These are phyloP conservation scores for Tribonema minus DNA, from an alignment of 108 stramenopile genomes.

Conservation along the genomic window DNA sequence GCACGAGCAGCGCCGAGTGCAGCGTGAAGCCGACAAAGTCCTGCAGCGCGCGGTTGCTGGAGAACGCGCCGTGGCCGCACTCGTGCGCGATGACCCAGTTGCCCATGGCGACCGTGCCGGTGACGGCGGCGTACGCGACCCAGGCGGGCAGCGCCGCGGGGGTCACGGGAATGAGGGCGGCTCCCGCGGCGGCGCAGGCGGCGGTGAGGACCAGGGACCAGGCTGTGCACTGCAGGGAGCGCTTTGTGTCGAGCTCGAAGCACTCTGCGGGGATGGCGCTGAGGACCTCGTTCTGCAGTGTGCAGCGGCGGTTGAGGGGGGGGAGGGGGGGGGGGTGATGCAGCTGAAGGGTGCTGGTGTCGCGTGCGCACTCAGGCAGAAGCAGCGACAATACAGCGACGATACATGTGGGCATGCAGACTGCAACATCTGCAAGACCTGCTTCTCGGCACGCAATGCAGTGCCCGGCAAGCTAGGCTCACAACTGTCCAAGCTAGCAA, in stretches of 20 bases:
- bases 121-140: constrained; percentile 86
- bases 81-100: constrained; percentile 98
- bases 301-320: background rate
- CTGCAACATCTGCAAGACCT: no score
- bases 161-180: constrained; percentile 57
- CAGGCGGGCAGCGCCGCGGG: constrained; percentile 68
- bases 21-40: constrained; percentile 85
- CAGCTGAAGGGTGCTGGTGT: background rate
- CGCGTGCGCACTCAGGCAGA: no score
- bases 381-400: no score
- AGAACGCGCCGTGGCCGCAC: constrained; percentile 96
- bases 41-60: constrained; percentile 75
- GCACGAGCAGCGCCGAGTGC: constrained; percentile 91
- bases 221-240: constrained; percentile 54
- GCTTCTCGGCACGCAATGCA: no score
- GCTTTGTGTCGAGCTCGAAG: constrained; percentile 77
- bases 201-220: constrained; percentile 67
- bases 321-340: background rate
- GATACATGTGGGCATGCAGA: no score
- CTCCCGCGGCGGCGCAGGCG: constrained; percentile 64
- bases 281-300: constrained; percentile 59
- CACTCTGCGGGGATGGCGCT: constrained; percentile 81
- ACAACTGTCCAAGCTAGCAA: no score
- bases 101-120: constrained; percentile 90
- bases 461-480: no score